Evolutionary conservation across 2,329 filamentous ascomycete genomes (phyloP).

Genomic region (Nothophaeocryptopus gaeumannii): DNA sequence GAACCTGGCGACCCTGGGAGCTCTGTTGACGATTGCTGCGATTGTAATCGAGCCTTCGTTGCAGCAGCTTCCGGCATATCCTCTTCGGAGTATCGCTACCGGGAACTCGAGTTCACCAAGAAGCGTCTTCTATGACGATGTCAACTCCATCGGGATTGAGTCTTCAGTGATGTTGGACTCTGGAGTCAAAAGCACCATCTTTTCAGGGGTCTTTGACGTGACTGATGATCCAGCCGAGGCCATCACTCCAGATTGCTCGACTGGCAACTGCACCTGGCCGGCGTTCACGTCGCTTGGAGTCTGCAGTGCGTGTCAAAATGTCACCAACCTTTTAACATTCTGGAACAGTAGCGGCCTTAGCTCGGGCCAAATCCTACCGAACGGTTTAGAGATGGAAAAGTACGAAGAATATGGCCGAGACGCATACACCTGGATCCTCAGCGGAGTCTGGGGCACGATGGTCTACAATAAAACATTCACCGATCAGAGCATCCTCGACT

Average conservation of each 20-base stretch:
- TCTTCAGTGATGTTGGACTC: not conserved
- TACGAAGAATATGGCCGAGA: too few species aligned
- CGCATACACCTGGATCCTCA: too few species aligned
- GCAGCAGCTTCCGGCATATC: slow-evolving; percentile 14
- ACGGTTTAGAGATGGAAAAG: too few species aligned
- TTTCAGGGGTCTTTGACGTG: slow-evolving; percentile 5
- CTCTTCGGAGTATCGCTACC: not conserved
- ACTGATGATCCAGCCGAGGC: too few species aligned
- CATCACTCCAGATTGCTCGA: slow-evolving; percentile 10
- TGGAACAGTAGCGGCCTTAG: too few species aligned
- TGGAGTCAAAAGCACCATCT: slow-evolving; percentile 10
- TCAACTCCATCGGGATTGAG: too few species aligned
- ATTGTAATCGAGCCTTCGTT: slow-evolving; percentile 13
- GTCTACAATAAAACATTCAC: not conserved
- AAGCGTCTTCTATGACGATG: too few species aligned
- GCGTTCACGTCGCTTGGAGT: slow-evolving; percentile 15
- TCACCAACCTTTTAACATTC: not conserved
- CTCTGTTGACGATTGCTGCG: slow-evolving; percentile 11
- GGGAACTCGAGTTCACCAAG: too few species aligned
- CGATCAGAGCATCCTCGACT: slow-evolving; percentile 3
- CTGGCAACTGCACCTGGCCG: slow-evolving; percentile 21
- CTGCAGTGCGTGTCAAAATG: slow-evolving; percentile 17
- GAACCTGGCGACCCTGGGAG: slow-evolving; percentile 13
- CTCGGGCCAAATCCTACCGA: too few species aligned
- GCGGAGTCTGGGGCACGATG: not conserved